These are phyloP conservation scores for Sphagnum tenellum DNA, from an alignment of 225 moss, liverwort and hornwort genomes.

Conservation along the genomic window DNA sequence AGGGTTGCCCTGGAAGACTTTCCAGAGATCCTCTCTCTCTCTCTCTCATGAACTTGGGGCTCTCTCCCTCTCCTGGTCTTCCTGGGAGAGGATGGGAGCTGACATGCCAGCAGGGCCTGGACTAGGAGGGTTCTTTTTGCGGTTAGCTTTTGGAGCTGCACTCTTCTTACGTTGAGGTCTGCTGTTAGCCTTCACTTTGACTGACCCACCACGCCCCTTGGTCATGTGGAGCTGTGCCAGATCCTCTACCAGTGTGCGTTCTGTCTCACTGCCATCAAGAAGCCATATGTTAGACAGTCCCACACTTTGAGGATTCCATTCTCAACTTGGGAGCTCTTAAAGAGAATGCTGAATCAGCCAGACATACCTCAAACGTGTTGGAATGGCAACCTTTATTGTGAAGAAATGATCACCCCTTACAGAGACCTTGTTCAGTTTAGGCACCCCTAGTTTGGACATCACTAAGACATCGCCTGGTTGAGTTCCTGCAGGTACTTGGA, in stretches of 20 bases:
- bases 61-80: constrained; percentile 29
- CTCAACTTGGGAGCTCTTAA: too few relatives aligned
- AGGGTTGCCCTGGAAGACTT: constrained; percentile 28
- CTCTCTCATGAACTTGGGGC: constrained; percentile 21
- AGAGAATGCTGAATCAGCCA: neutral
- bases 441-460: constrained; percentile 82
- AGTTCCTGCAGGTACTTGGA: constrained; percentile 85
- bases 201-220: constrained; percentile 57
- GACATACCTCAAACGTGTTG: constrained; percentile 69
- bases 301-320: too few relatives aligned
- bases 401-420: constrained; percentile 94
- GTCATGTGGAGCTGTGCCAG: constrained; percentile 58
- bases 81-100: constrained; percentile 42
- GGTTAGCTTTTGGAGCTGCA: constrained; percentile 75
- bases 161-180: constrained; percentile 99
- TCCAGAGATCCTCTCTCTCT: constrained; percentile 26
- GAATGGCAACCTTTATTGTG: constrained; percentile 87
- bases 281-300: too few relatives aligned
- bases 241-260: constrained; percentile 79
- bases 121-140: constrained; percentile 51
- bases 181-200: constrained; percentile 57
- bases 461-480: constrained; percentile 91
- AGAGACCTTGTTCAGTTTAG: constrained; percentile 88
- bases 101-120: constrained; percentile 58
- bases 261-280: constrained; percentile 54